Evolutionary conservation across 164 flowering plant genomes (phyloP).

Genomic region (Vitis riparia): DNA sequence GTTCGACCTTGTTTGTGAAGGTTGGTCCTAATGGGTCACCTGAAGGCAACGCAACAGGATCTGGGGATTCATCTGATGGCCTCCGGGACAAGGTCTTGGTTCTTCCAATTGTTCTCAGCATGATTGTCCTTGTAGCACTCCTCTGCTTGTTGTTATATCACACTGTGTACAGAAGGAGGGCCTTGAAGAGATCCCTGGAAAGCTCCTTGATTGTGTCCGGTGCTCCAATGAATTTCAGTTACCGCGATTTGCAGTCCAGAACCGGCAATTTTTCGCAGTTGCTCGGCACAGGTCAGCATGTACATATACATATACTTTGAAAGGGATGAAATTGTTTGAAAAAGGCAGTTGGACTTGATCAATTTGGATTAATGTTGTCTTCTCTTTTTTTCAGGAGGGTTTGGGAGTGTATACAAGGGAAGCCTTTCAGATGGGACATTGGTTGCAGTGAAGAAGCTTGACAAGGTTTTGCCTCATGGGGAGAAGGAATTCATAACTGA

Average conservation of each 20-base stretch:
- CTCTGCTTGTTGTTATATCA: conserved; percentile 56
- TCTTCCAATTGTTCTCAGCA: conserved; percentile 63
- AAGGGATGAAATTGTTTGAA: neutral
- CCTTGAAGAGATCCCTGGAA: conserved; percentile 43
- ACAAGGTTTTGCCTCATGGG: conserved; percentile 78
- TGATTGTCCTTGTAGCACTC: conserved; percentile 50
- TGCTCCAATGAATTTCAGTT: conserved; percentile 68
- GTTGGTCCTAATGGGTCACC: conserved; percentile 34
- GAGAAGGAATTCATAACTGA: conserved; percentile 87
- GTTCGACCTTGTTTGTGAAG: conserved; percentile 77
- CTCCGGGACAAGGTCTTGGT: conserved; percentile 46
- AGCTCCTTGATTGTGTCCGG: conserved; percentile 55
- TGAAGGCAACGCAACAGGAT: neutral
- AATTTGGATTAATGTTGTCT: neutral
- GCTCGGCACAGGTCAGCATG: conserved; percentile 65
- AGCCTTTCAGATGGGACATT: conserved; percentile 67
- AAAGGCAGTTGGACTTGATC: neutral
- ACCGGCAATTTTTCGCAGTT: conserved; percentile 54
- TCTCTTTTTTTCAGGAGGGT: conserved; percentile 59
- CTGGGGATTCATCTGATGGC: conserved; percentile 23
- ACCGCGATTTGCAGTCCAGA: conserved; percentile 63
- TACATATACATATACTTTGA: neutral
- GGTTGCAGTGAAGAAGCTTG: conserved; percentile 90
- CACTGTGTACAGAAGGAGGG: conserved; percentile 41
- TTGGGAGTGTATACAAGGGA: conserved; percentile 91